Evolutionary conservation across 768 basidiomycete genomes (phyloP).

Genomic region (Russula abietina): DNA sequence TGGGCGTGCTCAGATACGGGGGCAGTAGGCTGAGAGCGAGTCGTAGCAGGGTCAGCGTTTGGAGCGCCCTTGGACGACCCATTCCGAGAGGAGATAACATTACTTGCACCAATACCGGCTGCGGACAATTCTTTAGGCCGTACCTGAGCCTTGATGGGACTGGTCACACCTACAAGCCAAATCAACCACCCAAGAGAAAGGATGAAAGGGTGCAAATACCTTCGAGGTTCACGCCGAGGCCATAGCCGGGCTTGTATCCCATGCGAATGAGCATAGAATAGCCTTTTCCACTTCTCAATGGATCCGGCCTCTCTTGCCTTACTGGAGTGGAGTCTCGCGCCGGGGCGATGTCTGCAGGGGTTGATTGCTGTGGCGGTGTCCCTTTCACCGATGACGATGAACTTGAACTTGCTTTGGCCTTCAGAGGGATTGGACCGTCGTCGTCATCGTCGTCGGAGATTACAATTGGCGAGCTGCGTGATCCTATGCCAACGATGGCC

Average conservation of each 20-base stretch:
- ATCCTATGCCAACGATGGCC: constrained; percentile 15
- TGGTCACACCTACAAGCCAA: constrained; percentile 16
- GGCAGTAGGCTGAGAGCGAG: neutral
- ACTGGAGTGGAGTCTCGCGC: neutral
- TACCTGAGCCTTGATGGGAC: constrained; percentile 8
- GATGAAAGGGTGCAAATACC: constrained; percentile 12
- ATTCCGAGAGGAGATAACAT: neutral
- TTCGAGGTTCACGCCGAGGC: constrained; percentile 24
- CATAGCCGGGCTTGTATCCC: constrained; percentile 22
- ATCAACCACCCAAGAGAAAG: constrained; percentile 22
- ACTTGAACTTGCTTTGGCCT: neutral
- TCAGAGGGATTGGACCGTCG: neutral
- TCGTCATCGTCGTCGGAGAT: constrained; percentile 24
- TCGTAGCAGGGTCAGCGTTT: neutral
- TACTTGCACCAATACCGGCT: constrained; percentile 12
- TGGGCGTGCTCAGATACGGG: neutral
- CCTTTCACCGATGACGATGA: neutral
- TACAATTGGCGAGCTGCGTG: constrained; percentile 22
- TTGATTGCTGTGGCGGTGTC: constrained; percentile 3
- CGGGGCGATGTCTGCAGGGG: neutral
- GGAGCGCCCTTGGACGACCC: neutral
- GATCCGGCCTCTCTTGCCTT: neutral
- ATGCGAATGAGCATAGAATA: constrained; percentile 24
- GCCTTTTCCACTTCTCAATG: constrained; percentile 10
- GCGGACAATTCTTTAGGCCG: neutral